Evolutionary conservation across 345 rosid genomes (phyloP).

Genomic region (Laguncularia racemosa): DNA sequence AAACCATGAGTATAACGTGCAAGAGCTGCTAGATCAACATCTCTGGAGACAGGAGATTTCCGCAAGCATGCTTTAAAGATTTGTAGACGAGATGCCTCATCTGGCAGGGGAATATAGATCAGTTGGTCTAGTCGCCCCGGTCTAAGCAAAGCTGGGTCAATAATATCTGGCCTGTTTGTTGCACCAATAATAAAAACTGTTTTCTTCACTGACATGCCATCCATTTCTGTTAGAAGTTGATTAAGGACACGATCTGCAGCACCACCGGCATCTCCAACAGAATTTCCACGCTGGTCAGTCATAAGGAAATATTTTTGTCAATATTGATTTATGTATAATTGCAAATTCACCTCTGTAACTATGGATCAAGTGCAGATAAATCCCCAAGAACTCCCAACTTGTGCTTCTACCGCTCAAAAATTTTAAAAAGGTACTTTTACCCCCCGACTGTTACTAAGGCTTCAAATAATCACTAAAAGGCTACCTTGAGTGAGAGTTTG

Average conservation of each 20-base stretch:
- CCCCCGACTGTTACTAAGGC: too few species aligned
- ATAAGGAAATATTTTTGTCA: not conserved
- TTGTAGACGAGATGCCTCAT: constrained; percentile 74
- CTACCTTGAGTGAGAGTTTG: too few species aligned
- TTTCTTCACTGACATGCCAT: constrained; percentile 92
- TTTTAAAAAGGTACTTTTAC: too few species aligned
- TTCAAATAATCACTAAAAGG: too few species aligned
- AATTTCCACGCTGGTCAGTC: constrained; percentile 64
- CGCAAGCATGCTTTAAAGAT: constrained; percentile 85
- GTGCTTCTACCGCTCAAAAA: too few species aligned
- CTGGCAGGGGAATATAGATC: constrained; percentile 92
- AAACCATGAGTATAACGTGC: constrained; percentile 86
- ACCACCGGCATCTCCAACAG: constrained; percentile 88
- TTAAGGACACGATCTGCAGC: constrained; percentile 94
- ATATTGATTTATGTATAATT: not conserved
- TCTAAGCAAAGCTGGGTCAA: constrained; percentile 84
- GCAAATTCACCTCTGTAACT: too few species aligned
- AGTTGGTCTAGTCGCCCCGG: constrained; percentile 92
- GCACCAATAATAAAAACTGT: constrained; percentile 94
- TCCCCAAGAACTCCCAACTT: too few species aligned
- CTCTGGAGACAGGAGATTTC: constrained; percentile 79
- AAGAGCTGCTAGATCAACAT: constrained; percentile 71
- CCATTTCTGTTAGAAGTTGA: constrained; percentile 95
- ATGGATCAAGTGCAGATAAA: too few species aligned
- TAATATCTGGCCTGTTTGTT: constrained; percentile 89